Conservation (phyloP, 2,329 filamentous ascomycete genomes). For the Diaporthe aspalathi region DNA sequence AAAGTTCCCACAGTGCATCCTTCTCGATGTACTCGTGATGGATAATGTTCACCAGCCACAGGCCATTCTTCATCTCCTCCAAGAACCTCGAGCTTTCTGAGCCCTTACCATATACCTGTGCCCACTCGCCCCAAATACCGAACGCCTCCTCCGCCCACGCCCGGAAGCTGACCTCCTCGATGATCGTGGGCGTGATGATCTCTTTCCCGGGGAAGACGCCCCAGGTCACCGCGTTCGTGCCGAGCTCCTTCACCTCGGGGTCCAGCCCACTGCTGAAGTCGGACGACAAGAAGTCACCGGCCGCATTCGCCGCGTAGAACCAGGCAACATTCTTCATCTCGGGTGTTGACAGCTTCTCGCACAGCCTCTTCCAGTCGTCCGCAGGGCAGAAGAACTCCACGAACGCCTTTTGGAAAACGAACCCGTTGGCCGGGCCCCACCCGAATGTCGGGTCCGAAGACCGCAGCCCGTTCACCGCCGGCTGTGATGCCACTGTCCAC, state of each 20-base stretch:
- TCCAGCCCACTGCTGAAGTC: constrained; percentile 54
- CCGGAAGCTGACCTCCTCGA: constrained; percentile 92
- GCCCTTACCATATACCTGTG: constrained; percentile 79
- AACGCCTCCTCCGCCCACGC: constrained; percentile 98
- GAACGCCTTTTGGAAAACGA: constrained; percentile 98
- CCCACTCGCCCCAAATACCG: constrained; percentile 95
- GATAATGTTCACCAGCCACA: constrained; percentile 92
- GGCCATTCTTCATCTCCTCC: constrained; percentile 72
- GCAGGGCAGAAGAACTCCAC: constrained; percentile 92
- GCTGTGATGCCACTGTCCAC: constrained; percentile 97
- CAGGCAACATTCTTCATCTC: constrained; percentile 76
- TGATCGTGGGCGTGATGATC: constrained; percentile 95
- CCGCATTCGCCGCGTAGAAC: constrained; percentile 86
- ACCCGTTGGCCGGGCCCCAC: constrained; percentile 92
- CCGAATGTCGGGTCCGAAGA: constrained; percentile 85
- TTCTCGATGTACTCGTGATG: constrained; percentile 81
- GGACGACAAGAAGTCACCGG: constrained; percentile 82
- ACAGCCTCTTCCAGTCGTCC: constrained; percentile 76
- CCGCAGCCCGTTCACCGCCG: constrained; percentile 86
- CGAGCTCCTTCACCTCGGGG: constrained; percentile 52
- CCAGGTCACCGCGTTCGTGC: constrained; percentile 96
- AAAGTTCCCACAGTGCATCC: constrained; percentile 77
- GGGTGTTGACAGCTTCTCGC: constrained; percentile 68
- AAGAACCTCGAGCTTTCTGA: constrained; percentile 79
- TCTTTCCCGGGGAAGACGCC: constrained; percentile 95